phyloP scores from a whole-genome alignment of 2,329 filamentous ascomycete genomes.

The Grosmannia huntii region DNA sequence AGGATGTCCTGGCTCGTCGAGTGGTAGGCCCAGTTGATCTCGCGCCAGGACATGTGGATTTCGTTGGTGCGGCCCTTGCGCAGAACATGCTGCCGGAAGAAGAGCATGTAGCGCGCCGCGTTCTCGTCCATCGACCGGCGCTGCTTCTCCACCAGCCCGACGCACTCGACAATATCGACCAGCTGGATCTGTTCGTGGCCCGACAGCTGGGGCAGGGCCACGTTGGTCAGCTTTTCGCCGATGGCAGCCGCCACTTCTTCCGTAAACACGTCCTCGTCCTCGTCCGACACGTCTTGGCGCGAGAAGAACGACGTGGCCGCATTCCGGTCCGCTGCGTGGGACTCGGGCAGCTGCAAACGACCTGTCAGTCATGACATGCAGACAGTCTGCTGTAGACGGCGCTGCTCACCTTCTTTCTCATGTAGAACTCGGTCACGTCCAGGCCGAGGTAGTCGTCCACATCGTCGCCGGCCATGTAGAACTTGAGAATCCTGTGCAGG shows the following conservation, averaged over 20 bases:
- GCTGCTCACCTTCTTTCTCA: slow-evolving; percentile 18
- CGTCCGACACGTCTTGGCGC: slow-evolving; percentile 22
- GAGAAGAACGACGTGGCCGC: slow-evolving; percentile 23
- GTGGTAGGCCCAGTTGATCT: slow-evolving; percentile 78
- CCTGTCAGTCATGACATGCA: background rate
- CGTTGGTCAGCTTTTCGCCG: slow-evolving; percentile 61
- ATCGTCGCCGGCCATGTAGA: slow-evolving; percentile 66
- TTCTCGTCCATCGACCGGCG: slow-evolving; percentile 84
- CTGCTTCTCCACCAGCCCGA: slow-evolving; percentile 73
- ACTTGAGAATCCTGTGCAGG: slow-evolving; percentile 67
- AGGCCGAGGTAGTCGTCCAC: slow-evolving; percentile 68
- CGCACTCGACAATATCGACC: slow-evolving; percentile 73
- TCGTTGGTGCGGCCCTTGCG: slow-evolving; percentile 52
- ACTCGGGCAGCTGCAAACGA: background rate
- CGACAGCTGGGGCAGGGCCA: slow-evolving; percentile 68
- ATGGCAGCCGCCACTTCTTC: slow-evolving; percentile 58
- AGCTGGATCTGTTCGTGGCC: slow-evolving; percentile 78
- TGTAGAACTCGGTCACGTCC: slow-evolving; percentile 46
- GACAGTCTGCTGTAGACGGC: too few species aligned
- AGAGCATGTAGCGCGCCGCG: slow-evolving; percentile 74
- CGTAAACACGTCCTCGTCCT: slow-evolving; percentile 52
- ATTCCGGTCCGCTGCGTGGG: background rate
- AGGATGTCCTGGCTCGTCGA: slow-evolving; percentile 82
- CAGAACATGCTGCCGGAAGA: slow-evolving; percentile 70
- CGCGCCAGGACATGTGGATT: slow-evolving; percentile 59